Evolutionary conservation across 2,329 filamentous ascomycete species (phyloP), one percentile per base, ranked within the genome.

Genomic region (Xylaria sp.): DNA sequence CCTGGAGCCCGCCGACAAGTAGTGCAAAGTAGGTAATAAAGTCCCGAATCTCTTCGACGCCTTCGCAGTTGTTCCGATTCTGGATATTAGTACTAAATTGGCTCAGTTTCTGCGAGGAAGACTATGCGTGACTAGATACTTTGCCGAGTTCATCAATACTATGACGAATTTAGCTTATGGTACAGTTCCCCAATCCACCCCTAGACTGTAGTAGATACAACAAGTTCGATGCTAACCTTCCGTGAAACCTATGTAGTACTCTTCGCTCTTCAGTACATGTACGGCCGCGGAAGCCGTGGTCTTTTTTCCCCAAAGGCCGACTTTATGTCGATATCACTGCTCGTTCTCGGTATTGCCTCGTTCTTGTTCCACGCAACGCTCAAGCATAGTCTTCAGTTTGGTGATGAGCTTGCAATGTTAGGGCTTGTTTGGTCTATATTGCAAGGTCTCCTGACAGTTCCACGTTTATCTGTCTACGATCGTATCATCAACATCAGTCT

Each of bases 361-460:
- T 76, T 78, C 51, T 53, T 76, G 11, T 83, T 79, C 68, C 81
- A 83, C 66, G 80, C 79, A 33, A 78, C 78, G 7, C 74, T 83
- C 17, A 79, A 75, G 55, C 78, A 80, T 51, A 70, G 70, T 1
- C 70, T 79, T 5, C 77, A 83, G 65, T 81, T 80, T 61, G 79
- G 78, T 65, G 85, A 87, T 67, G 85, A 88, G 67, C 74, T 87
- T n/a, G 82, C 83, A 57, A 87, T 87, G 85, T 79, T 87, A 31
- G 73, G 83, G 12, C 78, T 86, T 4, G 79, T 79, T 21, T 83
- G 81, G 63, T 77, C 83, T 0, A 78, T 87, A 57, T 76, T 87
- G 4, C 82, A 85, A 50, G 80, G 81, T 51, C 73, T 82, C 4
- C 78, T 80, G 58, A 81, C 80, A 12, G 76, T 78, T 37, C 76